These are phyloP conservation scores for Lathyrus oleraceus DNA, from an alignment of 306 rosid genomes.

Conservation along the genomic window DNA sequence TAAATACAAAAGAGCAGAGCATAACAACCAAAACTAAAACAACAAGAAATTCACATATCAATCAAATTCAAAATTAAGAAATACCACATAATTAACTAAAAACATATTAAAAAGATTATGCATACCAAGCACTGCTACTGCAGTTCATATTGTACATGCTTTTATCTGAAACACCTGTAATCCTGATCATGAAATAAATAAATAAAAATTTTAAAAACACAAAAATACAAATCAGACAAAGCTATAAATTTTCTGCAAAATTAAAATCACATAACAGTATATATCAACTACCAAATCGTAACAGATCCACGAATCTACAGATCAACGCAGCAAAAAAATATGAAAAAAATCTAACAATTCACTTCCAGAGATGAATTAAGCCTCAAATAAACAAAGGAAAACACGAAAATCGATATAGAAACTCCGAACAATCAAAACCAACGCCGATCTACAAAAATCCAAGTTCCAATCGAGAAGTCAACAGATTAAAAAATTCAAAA, in stretches of 20 bases:
- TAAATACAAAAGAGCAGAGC: not conserved
- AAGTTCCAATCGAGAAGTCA: slow-evolving; percentile 4
- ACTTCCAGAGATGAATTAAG: not conserved
- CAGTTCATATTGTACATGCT: slow-evolving; percentile 35
- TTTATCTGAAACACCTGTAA: slow-evolving; percentile 40
- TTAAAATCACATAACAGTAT: not conserved
- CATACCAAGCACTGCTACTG: slow-evolving; percentile 43
- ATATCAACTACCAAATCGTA: slow-evolving; percentile 5
- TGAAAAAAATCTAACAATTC: not conserved
- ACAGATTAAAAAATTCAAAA: slow-evolving; percentile 5
- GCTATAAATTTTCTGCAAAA: not conserved
- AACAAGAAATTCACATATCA: not conserved
- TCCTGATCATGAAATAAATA: slow-evolving; percentile 38
- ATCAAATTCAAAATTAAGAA: not conserved
- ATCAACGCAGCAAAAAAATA: not conserved
- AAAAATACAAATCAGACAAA: slow-evolving; percentile 9
- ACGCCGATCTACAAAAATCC: slow-evolving; percentile 41
- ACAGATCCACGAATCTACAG: not conserved
- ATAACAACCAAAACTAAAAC: not conserved
- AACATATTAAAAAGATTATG: not conserved
- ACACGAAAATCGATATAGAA: not conserved
- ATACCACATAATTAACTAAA: not conserved
- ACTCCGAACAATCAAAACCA: not conserved
- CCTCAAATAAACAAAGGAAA: not conserved
- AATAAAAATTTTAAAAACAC: slow-evolving; percentile 11